Evolutionary conservation across 306 rosid genomes (phyloP).

Genomic region (Lotus japonicus): DNA sequence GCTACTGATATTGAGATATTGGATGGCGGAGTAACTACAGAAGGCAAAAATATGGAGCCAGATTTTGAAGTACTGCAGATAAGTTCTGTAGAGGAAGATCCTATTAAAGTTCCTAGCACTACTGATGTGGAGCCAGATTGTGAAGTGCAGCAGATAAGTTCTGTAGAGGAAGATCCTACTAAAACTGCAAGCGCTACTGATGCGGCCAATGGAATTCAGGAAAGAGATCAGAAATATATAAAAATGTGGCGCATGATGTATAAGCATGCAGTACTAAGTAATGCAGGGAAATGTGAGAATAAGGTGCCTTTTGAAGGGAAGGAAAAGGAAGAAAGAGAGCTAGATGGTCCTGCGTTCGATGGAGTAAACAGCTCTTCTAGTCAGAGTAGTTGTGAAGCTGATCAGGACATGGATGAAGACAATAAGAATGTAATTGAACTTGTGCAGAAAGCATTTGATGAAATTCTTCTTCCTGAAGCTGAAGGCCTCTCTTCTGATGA

Average conservation of each 20-base stretch:
- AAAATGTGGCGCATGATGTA: constrained; percentile 78
- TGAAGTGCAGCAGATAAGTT: constrained; percentile 11
- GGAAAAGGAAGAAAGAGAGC: constrained; percentile 30
- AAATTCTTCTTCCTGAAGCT: constrained; percentile 73
- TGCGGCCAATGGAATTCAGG: constrained; percentile 15
- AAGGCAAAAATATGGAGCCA: constrained; percentile 19
- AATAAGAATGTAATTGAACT: constrained; percentile 42
- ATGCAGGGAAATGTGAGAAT: constrained; percentile 22
- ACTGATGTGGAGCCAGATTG: constrained; percentile 12
- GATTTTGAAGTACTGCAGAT: constrained; percentile 10
- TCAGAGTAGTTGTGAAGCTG: constrained; percentile 17
- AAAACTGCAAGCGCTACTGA: constrained; percentile 14
- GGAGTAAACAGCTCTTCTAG: constrained; percentile 28
- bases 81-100: constrained; percentile 19
- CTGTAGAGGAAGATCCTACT: constrained; percentile 16
- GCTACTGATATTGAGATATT: constrained; percentile 10
- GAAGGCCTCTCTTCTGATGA: constrained; percentile 35
- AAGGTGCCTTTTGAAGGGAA: constrained; percentile 24
- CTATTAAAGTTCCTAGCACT: constrained; percentile 13
- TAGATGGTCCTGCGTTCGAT: constrained; percentile 12
- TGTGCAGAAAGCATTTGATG: constrained; percentile 81
- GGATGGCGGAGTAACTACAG: constrained; percentile 19
- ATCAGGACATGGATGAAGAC: constrained; percentile 24
- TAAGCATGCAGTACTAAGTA: constrained; percentile 58
- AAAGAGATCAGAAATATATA: constrained; percentile 46